phyloP scores from a whole-genome alignment of 345 rosid genomes.

The Carallia brachiata region DNA sequence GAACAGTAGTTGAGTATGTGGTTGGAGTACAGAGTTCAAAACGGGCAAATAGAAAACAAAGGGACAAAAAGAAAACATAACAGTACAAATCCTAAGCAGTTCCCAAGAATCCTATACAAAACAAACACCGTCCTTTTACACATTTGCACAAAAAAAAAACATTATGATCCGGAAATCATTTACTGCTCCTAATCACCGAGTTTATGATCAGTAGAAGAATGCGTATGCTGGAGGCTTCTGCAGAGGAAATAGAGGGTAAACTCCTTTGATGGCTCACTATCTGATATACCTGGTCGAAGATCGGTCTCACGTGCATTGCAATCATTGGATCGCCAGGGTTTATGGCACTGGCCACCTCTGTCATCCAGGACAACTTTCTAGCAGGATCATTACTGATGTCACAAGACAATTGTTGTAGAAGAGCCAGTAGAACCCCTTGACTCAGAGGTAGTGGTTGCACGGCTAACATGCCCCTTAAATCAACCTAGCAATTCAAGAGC shows the following conservation, averaged over 20 bases:
- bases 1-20: no score
- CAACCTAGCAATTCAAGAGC: constrained; percentile 18
- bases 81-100: no score
- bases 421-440: constrained; percentile 33
- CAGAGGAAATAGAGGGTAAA: constrained; percentile 6
- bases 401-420: constrained; percentile 30
- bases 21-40: no score
- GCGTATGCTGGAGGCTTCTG: constrained; percentile 18
- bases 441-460: constrained; percentile 22
- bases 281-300: constrained; percentile 30
- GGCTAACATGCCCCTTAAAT: constrained; percentile 20
- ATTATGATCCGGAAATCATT: constrained; percentile 17
- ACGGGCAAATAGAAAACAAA: no score
- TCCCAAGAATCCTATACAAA: no score
- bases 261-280: constrained; percentile 21
- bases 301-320: constrained; percentile 27
- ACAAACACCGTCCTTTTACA: constrained; percentile 1
- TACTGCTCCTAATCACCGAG: constrained; percentile 24
- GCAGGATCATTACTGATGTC: constrained; percentile 18
- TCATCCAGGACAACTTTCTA: constrained; percentile 29
- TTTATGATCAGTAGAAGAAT: constrained; percentile 23
- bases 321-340: constrained; percentile 31
- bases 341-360: constrained; percentile 28
- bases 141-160: not conserved
- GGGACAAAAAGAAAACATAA: no score